Conservation (phyloP, 805 yeast genomes). For the Cyberlindnera americana region DNA sequence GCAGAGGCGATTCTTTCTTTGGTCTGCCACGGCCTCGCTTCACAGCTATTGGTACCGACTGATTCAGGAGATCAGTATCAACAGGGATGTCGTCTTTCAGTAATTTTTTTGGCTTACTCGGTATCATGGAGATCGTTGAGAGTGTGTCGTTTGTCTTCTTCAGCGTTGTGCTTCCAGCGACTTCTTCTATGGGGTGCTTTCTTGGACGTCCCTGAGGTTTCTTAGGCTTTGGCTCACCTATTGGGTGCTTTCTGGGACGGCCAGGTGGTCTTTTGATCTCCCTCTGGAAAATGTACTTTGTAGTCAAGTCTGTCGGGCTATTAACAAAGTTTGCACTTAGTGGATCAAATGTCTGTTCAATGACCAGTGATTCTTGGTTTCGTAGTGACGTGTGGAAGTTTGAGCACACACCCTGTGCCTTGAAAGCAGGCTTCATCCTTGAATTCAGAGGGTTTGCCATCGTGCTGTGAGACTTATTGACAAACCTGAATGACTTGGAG, state of each 20-base stretch:
- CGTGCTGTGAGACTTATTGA: constrained; percentile 22
- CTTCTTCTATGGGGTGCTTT: constrained; percentile 23
- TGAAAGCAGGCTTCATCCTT: constrained; percentile 26
- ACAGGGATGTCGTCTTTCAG: constrained; percentile 5
- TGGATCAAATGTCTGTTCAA: constrained; percentile 23
- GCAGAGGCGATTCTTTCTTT: constrained; percentile 7
- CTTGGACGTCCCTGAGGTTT: constrained; percentile 31
- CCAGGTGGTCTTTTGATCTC: constrained; percentile 41
- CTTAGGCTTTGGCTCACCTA: constrained; percentile 39
- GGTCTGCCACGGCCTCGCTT: constrained; percentile 20
- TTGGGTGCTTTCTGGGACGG: constrained; percentile 47
- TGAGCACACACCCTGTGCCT: constrained; percentile 14
- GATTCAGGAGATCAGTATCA: constrained; percentile 7
- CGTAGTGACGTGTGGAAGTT: constrained; percentile 5
- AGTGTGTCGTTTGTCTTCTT: too few relatives aligned
- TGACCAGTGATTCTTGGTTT: constrained; percentile 15
- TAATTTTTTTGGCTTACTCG: background rate
- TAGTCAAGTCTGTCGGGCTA: constrained; percentile 8
- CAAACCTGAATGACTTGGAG: constrained; percentile 20
- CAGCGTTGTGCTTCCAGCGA: too few relatives aligned
- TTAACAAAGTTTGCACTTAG: constrained; percentile 2
- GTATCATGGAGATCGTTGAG: background rate
- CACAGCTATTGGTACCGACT: background rate
- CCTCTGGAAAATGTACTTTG: constrained; percentile 21
- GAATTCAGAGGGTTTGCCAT: constrained; percentile 16